Percentiles rank a stretch among this genome's conserved stretches.
Evolutionary conservation across 208 protist species (phyloP).

Genomic region (Blechomonas ayalai): DNA sequence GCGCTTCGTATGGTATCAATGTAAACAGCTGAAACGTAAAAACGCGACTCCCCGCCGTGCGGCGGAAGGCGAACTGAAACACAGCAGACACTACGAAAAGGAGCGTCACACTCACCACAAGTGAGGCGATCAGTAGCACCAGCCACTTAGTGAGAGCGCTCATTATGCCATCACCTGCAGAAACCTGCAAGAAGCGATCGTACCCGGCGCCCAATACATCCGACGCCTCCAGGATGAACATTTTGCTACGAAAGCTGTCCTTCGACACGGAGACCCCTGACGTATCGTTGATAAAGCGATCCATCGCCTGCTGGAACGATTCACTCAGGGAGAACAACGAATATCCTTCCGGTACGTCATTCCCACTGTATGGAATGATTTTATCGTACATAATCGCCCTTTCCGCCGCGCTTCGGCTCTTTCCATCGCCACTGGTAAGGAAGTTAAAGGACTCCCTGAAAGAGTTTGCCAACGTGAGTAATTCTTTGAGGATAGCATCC

Average conservation of each 20-base stretch:
- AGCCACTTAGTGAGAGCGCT: slow-evolving; percentile 7
- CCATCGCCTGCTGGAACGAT: slow-evolving; percentile 7
- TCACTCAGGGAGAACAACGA: slow-evolving; percentile 5
- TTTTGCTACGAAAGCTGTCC: slow-evolving; percentile 1
- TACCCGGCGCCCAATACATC: neutral
- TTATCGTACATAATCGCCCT: slow-evolving; percentile 5
- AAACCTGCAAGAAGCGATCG: neutral
- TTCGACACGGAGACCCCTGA: neutral
- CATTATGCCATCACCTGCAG: too few species aligned
- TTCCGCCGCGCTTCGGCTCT: neutral
- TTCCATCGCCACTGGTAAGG: neutral
- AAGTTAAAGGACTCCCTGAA: slow-evolving; percentile 1
- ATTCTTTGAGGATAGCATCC: neutral
- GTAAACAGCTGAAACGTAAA: slow-evolving; percentile 24
- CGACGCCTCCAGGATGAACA: slow-evolving; percentile 2
- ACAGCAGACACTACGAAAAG: slow-evolving; percentile 3
- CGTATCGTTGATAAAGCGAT: slow-evolving; percentile 5
- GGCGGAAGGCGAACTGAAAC: slow-evolving; percentile 8
- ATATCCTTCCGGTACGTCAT: slow-evolving; percentile 2
- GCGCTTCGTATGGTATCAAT: slow-evolving; percentile 16
- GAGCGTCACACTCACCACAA: neutral
- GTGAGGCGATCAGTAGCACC: slow-evolving; percentile 1
- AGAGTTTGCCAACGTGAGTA: neutral
- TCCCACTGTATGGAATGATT: slow-evolving; percentile 1
- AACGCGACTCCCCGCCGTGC: slow-evolving; percentile 7